Evolutionary conservation across 352 stramenopile species (phyloP), one percentile per base, ranked within the genome.

Genomic region (Phytophthora crassamura): DNA sequence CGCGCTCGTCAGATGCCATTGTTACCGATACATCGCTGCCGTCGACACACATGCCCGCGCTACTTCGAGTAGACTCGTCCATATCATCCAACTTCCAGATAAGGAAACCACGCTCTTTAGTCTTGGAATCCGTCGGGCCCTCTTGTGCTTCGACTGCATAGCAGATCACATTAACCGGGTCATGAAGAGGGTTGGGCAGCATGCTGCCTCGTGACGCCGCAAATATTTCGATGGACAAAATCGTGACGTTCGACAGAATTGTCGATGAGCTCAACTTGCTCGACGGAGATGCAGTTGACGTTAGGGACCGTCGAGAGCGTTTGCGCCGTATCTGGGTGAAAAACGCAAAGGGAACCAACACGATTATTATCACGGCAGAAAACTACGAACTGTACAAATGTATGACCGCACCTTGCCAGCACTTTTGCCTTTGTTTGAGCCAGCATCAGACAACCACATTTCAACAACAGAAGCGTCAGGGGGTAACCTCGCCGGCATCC

Each of bases 221-320:
- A 65, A 88, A 86, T 8, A 94, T 58, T 53, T 97, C 89, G 25
- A 97, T 59, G 7, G 87, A 94, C 16, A 97, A 43, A 22, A 92
- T 67, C 3, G 88, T 96, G 11, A 97, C 50, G 60, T 94, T 95
- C 4, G 84, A 90, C 20, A 77, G 66, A 15, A 75, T 69, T 0
- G 72, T 56, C 20, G 59, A 69, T 1, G 72, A 71, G 1, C 45
- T 63, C 35, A 59, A 12, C 39, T 57, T 75, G 39, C n/a, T 69
- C 22, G 62, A 74, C 2, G 52, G 53, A 11, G 67, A 71, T 9
- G 45, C 48, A 10, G 54, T 70, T 35, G 58, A 55, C 18, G 36
- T 40, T 22, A 67, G 18, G 35, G 67, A 67, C n/a, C 58, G 42
- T 11, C 50, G 61, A 45, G 22, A 33, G 32, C 71, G 67, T 20